A percentile compares a stretch with the other conserved stretches of the same genome.
phyloP scores from a whole-genome alignment of 768 basidiomycete species.

The Lactarius vividus region DNA sequence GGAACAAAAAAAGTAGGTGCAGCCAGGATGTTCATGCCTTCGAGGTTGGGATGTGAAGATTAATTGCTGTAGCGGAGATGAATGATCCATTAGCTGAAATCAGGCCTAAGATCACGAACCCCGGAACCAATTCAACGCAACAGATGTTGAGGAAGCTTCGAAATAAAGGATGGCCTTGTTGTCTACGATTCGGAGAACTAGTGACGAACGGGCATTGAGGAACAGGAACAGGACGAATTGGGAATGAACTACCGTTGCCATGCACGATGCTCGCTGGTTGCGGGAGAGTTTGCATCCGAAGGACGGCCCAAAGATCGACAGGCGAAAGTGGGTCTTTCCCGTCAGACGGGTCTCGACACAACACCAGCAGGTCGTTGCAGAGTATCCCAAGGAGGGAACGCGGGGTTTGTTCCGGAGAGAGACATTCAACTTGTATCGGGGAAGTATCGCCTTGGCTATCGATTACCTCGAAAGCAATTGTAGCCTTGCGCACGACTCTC shows the following conservation, averaged over 20 bases:
- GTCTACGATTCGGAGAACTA: constrained; percentile 84
- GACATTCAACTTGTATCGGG: constrained; percentile 85
- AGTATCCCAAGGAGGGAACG: constrained; percentile 76
- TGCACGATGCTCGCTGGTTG: constrained; percentile 90
- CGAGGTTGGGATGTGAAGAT: constrained; percentile 82
- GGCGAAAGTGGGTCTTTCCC: constrained; percentile 68
- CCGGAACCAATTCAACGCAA: constrained; percentile 88
- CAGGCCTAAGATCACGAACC: constrained; percentile 43
- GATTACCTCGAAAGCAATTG: constrained; percentile 76
- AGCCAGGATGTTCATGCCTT: constrained; percentile 51
- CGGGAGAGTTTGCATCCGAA: constrained; percentile 90
- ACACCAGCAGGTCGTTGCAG: constrained; percentile 90
- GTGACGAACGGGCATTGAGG: constrained; percentile 8
- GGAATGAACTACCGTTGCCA: constrained; percentile 60
- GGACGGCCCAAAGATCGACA: constrained; percentile 95
- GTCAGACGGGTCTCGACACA: constrained; percentile 83
- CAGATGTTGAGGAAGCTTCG: constrained; percentile 78
- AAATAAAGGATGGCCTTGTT: constrained; percentile 92
- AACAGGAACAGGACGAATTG: constrained; percentile 5
- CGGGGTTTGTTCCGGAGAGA: constrained; percentile 83
- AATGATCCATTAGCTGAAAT: constrained; percentile 8
- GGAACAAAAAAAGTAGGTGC: constrained; percentile 25
- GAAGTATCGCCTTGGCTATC: constrained; percentile 74
- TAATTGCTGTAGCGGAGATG: constrained; percentile 58
- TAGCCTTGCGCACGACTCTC: constrained; percentile 85